phyloP scores from a whole-genome alignment of 768 basidiomycete species.

The Tulasnella calospora region DNA sequence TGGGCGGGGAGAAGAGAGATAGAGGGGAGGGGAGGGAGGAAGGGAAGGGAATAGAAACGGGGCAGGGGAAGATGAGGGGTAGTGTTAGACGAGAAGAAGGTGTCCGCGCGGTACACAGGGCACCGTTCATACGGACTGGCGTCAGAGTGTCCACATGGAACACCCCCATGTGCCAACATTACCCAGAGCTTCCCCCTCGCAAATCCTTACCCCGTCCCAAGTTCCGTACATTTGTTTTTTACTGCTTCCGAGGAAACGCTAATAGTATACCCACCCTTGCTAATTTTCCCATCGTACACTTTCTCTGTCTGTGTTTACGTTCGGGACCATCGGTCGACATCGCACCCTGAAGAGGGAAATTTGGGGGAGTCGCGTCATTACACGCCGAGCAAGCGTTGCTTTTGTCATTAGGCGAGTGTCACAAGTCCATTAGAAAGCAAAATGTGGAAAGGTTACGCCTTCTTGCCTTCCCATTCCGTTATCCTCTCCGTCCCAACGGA shows the following conservation, averaged over 20 bases:
- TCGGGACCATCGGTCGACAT: background rate
- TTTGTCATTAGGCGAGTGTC: background rate
- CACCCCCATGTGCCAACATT: conserved; percentile 8
- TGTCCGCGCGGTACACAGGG: conserved; percentile 4
- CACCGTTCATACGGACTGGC: background rate
- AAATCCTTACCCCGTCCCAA: background rate
- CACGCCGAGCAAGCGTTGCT: conserved; percentile 4
- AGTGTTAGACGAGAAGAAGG: conserved; percentile 10
- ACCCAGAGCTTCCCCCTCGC: conserved; percentile 1
- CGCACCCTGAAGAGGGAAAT: background rate
- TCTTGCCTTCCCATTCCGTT: background rate
- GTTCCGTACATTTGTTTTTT: background rate
- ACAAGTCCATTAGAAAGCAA: background rate
- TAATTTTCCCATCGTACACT: background rate
- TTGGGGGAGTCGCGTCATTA: conserved; percentile 9
- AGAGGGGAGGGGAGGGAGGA: conserved; percentile 32
- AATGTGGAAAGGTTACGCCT: background rate
- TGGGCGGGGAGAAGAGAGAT: conserved; percentile 31
- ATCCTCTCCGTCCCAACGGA: background rate
- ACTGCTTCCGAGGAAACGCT: background rate
- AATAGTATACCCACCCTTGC: background rate
- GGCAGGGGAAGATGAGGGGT: conserved; percentile 37
- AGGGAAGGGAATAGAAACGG: conserved; percentile 37
- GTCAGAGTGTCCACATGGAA: background rate
- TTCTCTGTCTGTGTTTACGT: background rate